Evolutionary conservation across 1,284 basidiomycete species (phyloP).

Genomic region (Lignosus rhinocerotis): DNA sequence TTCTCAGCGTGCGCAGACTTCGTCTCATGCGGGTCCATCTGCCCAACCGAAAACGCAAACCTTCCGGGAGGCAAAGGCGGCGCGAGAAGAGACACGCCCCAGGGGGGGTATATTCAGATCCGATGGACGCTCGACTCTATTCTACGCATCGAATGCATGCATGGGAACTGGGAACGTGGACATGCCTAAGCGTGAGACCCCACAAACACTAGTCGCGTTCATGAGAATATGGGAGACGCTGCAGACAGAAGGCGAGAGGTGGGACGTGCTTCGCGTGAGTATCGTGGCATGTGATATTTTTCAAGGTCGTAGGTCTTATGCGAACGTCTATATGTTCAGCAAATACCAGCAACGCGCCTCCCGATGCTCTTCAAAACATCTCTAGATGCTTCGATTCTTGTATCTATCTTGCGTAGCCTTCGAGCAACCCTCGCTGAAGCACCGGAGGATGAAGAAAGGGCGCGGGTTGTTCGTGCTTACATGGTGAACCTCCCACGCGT

Average conservation of each 20-base stretch:
- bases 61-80: constrained; percentile 57
- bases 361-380: constrained; percentile 64
- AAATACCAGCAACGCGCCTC: constrained; percentile 52
- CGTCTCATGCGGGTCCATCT: constrained; percentile 8
- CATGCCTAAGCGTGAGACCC: constrained; percentile 27
- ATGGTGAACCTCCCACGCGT: constrained; percentile 52
- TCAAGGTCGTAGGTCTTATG: neutral
- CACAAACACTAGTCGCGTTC: constrained; percentile 60
- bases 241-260: constrained; percentile 27
- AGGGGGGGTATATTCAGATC: constrained; percentile 34
- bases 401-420: constrained; percentile 55
- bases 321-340: constrained; percentile 34
- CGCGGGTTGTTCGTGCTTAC: constrained; percentile 43
- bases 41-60: constrained; percentile 26
- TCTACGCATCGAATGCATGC: constrained; percentile 8
- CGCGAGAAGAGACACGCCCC: constrained; percentile 40
- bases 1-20: constrained; percentile 23
- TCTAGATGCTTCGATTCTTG: constrained; percentile 61
- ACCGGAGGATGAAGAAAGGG: constrained; percentile 17
- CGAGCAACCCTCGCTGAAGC: constrained; percentile 34
- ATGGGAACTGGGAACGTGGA: neutral
- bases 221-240: constrained; percentile 50
- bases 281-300: constrained; percentile 1
- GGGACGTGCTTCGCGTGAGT: constrained; percentile 19
- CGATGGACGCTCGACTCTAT: constrained; percentile 28